These are phyloP conservation scores for Penicillium sp. DNA, from an alignment of 2,329 filamentous ascomycete species.

Conservation along the genomic window DNA sequence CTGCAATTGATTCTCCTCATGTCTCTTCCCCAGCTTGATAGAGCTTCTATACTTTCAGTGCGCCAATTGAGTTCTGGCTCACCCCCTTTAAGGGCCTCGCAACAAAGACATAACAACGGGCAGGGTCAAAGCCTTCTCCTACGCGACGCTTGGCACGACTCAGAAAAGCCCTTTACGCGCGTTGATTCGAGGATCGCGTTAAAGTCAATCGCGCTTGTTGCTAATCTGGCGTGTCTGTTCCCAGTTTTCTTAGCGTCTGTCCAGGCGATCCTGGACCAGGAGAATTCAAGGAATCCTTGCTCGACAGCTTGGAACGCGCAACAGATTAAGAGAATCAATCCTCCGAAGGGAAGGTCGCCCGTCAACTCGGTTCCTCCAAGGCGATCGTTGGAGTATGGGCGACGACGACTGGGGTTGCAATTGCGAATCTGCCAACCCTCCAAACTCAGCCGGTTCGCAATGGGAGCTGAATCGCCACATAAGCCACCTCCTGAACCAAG, in stretches of 20 bases:
- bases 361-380: neutral
- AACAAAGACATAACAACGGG: conserved; percentile 24
- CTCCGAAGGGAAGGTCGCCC: neutral
- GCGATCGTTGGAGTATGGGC: neutral
- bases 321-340: neutral
- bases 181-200: conserved; percentile 35
- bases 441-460: conserved; percentile 11
- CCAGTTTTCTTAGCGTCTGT: conserved; percentile 15
- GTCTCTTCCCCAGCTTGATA: neutral
- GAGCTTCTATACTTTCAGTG: neutral
- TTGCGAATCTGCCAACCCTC: neutral
- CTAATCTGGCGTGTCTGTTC: conserved; percentile 30
- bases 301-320: conserved; percentile 9
- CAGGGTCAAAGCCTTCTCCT: conserved; percentile 18
- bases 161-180: conserved; percentile 29
- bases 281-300: conserved; percentile 6
- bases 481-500: conserved; percentile 30
- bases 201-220: conserved; percentile 32
- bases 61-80: neutral
- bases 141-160: conserved; percentile 31
- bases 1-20: neutral
- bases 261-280: conserved; percentile 21
- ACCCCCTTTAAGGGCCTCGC: conserved; percentile 9
- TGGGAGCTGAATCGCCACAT: conserved; percentile 19
- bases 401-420: conserved; percentile 1